Conservation (phyloP, 441 rosid genomes). For the Populus hybrid region DNA sequence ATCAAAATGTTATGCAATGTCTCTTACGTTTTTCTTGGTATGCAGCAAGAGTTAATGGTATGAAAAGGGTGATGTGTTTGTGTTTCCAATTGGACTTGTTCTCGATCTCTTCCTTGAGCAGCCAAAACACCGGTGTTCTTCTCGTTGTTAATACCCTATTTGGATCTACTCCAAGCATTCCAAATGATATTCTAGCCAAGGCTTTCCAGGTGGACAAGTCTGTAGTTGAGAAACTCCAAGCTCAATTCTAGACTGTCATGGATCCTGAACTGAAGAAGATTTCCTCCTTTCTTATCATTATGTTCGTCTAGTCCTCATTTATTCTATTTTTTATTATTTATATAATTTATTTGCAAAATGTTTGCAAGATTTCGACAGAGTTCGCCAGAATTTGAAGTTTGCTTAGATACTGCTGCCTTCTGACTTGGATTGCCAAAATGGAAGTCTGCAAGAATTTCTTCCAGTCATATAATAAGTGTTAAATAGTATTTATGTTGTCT, state of each 20-base stretch:
- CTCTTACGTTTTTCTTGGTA: no score
- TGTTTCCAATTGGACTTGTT: neutral
- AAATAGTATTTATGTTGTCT: no score
- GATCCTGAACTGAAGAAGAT: neutral
- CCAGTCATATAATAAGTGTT: no score
- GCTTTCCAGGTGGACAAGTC: conserved; percentile 4
- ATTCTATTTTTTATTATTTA: no score
- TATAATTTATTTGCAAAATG: no score
- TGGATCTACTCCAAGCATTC: neutral
- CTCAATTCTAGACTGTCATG: neutral
- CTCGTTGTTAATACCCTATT: neutral
- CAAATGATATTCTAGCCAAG: neutral
- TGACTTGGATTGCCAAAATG: no score
- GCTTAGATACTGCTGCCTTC: no score
- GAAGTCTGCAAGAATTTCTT: no score
- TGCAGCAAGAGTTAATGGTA: neutral
- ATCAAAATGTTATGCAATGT: neutral
- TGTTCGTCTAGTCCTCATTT: no score
- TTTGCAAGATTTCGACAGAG: no score
- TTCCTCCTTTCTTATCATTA: neutral
- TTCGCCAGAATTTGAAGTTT: no score
- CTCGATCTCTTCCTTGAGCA: neutral
- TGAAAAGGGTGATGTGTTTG: conserved; percentile 7
- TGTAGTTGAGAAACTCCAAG: neutral
- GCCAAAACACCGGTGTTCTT: neutral